These are phyloP conservation scores for Aspergillus fijiensis DNA, from an alignment of 2,329 filamentous ascomycete species.

Conservation along the genomic window DNA sequence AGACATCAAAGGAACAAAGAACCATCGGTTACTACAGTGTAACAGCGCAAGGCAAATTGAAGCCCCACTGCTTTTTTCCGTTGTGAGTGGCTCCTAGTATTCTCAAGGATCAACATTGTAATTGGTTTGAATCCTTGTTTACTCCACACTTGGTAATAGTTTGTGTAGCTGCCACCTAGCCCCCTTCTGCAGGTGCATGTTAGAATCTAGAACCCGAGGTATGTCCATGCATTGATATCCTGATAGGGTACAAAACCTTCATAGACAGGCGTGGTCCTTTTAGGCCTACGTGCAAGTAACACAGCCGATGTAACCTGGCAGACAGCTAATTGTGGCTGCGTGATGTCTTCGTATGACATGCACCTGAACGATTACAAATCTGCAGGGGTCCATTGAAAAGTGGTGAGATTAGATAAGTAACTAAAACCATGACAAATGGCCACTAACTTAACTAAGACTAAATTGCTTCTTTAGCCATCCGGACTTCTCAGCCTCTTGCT, in stretches of 20 bases:
- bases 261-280: neutral
- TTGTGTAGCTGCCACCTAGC: neutral
- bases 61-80: neutral
- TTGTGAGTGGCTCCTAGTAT: neutral
- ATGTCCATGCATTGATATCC: neutral
- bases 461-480: constrained; percentile 3
- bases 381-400: neutral
- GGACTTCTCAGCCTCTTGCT: neutral
- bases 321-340: neutral
- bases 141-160: neutral
- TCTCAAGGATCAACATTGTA: neutral
- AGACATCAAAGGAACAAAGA: neutral
- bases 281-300: neutral
- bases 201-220: neutral
- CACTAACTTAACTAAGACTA: neutral
- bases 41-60: neutral
- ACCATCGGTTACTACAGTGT: neutral
- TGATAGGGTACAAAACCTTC: too few relatives aligned
- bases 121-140: too few relatives aligned
- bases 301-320: neutral
- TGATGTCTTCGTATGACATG: too few relatives aligned
- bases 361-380: neutral
- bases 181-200: neutral
- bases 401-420: neutral
- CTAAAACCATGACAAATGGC: neutral